phyloP scores from a whole-genome alignment of 2,329 filamentous ascomycete species.

The Mycosphaerella sp. region DNA sequence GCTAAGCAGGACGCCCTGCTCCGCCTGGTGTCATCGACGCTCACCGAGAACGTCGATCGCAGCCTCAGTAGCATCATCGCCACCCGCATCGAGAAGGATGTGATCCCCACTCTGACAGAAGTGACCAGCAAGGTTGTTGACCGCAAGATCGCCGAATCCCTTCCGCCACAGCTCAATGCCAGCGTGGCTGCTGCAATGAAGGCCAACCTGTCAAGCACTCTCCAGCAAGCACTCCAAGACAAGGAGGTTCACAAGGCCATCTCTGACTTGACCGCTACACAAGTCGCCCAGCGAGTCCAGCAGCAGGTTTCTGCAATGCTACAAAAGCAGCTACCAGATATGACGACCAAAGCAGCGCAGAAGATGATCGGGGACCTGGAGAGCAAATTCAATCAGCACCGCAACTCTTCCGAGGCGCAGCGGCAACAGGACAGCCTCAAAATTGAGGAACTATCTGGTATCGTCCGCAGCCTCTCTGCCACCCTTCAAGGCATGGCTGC shows the following conservation, averaged over 20 bases:
- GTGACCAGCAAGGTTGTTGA: slow-evolving; percentile 62
- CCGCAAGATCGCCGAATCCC: slow-evolving; percentile 61
- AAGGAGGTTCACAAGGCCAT: slow-evolving; percentile 66
- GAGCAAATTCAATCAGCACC: slow-evolving; percentile 48
- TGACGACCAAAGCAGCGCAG: slow-evolving; percentile 50
- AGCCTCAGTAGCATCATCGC: slow-evolving; percentile 71
- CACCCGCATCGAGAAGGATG: slow-evolving; percentile 64
- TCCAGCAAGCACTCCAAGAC: slow-evolving; percentile 64
- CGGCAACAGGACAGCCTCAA: slow-evolving; percentile 54
- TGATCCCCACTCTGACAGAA: slow-evolving; percentile 68
- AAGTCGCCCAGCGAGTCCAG: slow-evolving; percentile 62
- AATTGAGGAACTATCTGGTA: slow-evolving; percentile 64
- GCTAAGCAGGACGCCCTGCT: slow-evolving; percentile 65
- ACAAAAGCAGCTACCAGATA: slow-evolving; percentile 37
- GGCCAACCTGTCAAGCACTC: slow-evolving; percentile 58
- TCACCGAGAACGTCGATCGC: slow-evolving; percentile 66
- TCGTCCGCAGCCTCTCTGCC: slow-evolving; percentile 60
- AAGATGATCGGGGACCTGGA: slow-evolving; percentile 64
- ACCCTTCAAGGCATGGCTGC: slow-evolving; percentile 64
- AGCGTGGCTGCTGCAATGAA: slow-evolving; percentile 68
- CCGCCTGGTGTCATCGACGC: slow-evolving; percentile 59
- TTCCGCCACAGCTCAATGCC: slow-evolving; percentile 60
- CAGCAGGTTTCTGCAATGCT: slow-evolving; percentile 58
- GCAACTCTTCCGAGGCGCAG: slow-evolving; percentile 47
- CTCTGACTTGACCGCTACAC: slow-evolving; percentile 63